Conservation (phyloP, 179 eudicot species). For the Actinidia polygama region DNA sequence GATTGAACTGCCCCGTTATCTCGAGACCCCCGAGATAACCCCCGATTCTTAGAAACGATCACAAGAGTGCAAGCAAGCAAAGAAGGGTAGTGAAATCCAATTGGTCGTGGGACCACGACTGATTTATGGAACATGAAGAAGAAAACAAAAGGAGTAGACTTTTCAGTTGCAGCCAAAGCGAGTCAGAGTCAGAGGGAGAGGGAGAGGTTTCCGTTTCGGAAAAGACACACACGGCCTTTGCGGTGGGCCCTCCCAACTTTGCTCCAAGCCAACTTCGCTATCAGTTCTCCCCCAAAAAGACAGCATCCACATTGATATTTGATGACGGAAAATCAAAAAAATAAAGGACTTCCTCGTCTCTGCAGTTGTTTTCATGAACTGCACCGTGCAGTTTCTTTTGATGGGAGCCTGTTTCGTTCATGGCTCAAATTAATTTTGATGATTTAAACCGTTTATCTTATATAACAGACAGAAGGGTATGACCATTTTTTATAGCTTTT, state of each 20-base stretch:
- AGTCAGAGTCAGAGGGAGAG: too few relatives aligned
- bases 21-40: too few relatives aligned
- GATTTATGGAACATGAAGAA: not conserved
- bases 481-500: too few relatives aligned
- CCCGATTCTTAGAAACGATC: not conserved
- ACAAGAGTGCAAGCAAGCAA: not conserved
- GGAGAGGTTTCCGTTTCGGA: constrained; percentile 21
- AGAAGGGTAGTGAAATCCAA: not conserved
- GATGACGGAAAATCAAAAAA: not conserved
- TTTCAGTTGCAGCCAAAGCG: constrained; percentile 15
- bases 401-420: too few relatives aligned
- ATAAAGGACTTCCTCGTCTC: too few relatives aligned
- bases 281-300: not conserved
- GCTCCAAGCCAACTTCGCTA: not conserved
- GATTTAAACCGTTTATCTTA: too few relatives aligned
- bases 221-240: constrained; percentile 30
- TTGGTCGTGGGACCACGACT: not conserved
- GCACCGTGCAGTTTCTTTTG: too few relatives aligned
- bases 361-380: too few relatives aligned
- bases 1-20: too few relatives aligned
- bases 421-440: too few relatives aligned
- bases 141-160: constrained; percentile 29
- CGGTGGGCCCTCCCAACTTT: constrained; percentile 16
- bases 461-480: too few relatives aligned
- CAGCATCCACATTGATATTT: constrained; percentile 6